Evolutionary conservation across 2,329 filamentous ascomycete genomes (phyloP).

Genomic region (Sporothrix globosa): DNA sequence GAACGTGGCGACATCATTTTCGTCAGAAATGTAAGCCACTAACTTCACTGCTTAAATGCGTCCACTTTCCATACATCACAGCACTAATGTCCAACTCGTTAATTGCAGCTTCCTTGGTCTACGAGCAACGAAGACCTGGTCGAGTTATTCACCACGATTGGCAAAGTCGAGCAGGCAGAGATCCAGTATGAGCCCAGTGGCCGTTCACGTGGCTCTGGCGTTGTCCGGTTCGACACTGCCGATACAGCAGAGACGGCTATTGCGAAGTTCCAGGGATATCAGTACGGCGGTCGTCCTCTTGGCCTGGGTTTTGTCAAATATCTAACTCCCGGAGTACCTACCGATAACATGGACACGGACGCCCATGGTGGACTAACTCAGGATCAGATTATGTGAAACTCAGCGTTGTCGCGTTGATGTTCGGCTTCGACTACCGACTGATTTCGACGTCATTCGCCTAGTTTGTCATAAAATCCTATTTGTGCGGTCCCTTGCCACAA

Average conservation of each 20-base stretch:
- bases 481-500: neutral
- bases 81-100: constrained; percentile 33
- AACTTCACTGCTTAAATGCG: neutral
- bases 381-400: constrained; percentile 87
- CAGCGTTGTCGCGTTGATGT: neutral
- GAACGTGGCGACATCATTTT: constrained; percentile 86
- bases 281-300: constrained; percentile 93
- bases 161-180: constrained; percentile 97
- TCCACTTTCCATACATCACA: constrained; percentile 36
- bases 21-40: constrained; percentile 82
- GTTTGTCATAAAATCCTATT: no score
- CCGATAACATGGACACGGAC: constrained; percentile 81
- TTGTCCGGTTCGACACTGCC: constrained; percentile 86
- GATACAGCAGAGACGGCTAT: constrained; percentile 93
- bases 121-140: constrained; percentile 97
- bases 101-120: constrained; percentile 87
- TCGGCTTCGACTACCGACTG: neutral
- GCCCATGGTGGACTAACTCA: constrained; percentile 80
- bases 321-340: constrained; percentile 64
- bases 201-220: constrained; percentile 89
- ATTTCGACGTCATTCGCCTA: no score
- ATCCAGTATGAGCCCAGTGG: constrained; percentile 98
- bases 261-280: constrained; percentile 95
- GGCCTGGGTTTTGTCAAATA: constrained; percentile 95
- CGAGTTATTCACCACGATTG: constrained; percentile 96